A percentile compares a stretch with the other conserved stretches of the same genome.
phyloP scores from a whole-genome alignment of 208 protist species.

The Strigomonas culicis region DNA sequence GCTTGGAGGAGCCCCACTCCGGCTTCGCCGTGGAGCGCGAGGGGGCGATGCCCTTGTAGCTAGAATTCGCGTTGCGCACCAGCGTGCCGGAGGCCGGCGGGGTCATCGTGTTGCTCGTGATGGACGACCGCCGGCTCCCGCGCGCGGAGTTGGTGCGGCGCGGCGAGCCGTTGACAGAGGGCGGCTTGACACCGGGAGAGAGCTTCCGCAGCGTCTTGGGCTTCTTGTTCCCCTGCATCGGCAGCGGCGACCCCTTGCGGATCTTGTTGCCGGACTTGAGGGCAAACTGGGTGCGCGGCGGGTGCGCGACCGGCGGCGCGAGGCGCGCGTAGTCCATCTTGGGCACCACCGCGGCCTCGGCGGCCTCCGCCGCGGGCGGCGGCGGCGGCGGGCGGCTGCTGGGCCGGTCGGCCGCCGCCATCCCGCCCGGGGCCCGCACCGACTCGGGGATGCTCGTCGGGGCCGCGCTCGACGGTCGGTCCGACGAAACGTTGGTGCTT shows the following conservation, averaged over 20 bases:
- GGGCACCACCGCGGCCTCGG: conserved; percentile 14
- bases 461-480: not conserved
- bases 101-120: not conserved
- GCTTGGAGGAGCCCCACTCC: conserved; percentile 9
- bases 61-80: conserved; percentile 12
- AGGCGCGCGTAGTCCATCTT: conserved; percentile 38
- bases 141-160: not conserved
- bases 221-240: conserved; percentile 35
- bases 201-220: not conserved
- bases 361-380: too few relatives aligned
- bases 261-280: conserved; percentile 74
- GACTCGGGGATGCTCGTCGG: not conserved
- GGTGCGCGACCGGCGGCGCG: conserved; percentile 27
- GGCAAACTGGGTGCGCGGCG: conserved; percentile 28
- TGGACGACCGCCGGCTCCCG: not conserved
- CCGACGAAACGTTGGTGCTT: conserved; percentile 17
- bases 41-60: conserved; percentile 58
- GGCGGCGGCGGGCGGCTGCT: too few relatives aligned
- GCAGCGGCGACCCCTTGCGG: conserved; percentile 81
- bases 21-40: conserved; percentile 24
- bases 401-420: not conserved
- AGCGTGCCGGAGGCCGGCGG: not conserved
- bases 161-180: not conserved
- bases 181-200: not conserved
- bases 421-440: not conserved